Conservation (phyloP, 2,329 filamentous ascomycete genomes). For the Penicillium janthinellum region DNA sequence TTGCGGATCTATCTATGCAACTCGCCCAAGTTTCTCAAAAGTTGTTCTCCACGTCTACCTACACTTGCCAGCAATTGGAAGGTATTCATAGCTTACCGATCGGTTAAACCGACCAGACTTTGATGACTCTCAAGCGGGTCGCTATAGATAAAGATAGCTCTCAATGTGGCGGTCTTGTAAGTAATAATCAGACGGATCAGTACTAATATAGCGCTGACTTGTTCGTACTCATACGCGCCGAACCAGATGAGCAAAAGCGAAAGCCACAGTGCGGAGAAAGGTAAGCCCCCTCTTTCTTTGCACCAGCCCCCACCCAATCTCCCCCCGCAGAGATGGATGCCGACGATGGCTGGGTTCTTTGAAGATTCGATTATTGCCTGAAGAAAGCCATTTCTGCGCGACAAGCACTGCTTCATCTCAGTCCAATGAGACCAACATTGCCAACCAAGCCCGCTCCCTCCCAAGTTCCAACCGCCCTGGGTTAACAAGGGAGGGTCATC, state of each 20-base stretch:
- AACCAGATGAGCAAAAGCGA: background rate
- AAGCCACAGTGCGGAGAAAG: constrained; percentile 8
- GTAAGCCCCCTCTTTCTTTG: background rate
- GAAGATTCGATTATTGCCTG: background rate
- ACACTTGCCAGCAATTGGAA: background rate
- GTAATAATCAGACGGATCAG: constrained; percentile 12
- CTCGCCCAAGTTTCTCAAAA: too few relatives aligned
- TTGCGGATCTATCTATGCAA: background rate
- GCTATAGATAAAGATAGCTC: background rate
- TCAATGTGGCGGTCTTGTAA: constrained; percentile 4
- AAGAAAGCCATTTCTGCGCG: constrained; percentile 5
- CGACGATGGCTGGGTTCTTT: background rate
- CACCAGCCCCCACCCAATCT: constrained; percentile 10
- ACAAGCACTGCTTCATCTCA: constrained; percentile 1
- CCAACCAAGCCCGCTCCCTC: background rate
- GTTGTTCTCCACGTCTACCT: background rate
- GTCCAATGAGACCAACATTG: constrained; percentile 12
- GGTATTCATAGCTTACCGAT: background rate
- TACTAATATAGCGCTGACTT: constrained; percentile 12
- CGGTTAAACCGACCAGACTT: background rate
- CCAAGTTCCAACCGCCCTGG: constrained; percentile 3
- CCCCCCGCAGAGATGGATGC: background rate
- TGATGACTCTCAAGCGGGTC: background rate
- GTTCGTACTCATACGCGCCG: constrained; percentile 7
- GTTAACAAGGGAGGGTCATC: background rate